Percentiles rank a stretch among this genome's conserved stretches.
Evolutionary conservation across 2,329 filamentous ascomycete genomes (phyloP).

Genomic region (Plectosphaerella sp.): DNA sequence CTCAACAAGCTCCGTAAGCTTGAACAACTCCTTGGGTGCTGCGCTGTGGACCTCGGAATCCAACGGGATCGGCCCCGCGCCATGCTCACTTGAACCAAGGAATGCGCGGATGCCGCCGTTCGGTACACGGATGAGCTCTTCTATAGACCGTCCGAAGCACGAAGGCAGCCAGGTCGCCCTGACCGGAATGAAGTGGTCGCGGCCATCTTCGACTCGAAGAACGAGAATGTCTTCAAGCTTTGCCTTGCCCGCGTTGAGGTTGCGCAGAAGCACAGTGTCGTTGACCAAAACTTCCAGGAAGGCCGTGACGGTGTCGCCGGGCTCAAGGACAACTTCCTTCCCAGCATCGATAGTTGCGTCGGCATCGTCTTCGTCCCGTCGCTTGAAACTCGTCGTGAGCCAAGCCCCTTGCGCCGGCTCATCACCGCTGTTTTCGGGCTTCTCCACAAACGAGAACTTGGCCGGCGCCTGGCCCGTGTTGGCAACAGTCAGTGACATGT

Average conservation of each 20-base stretch:
- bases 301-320: conserved; percentile 75
- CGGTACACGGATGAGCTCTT: conserved; percentile 81
- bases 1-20: conserved; percentile 76
- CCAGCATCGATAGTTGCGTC: too few species aligned
- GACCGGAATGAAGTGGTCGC: conserved; percentile 88
- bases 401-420: conserved; percentile 49
- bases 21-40: conserved; percentile 84
- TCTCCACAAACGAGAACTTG: conserved; percentile 74
- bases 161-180: conserved; percentile 75
- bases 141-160: conserved; percentile 79
- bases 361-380: conserved; percentile 35
- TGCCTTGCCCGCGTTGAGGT: conserved; percentile 64
- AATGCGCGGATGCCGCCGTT: conserved; percentile 69
- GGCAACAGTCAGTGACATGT: conserved; percentile 72
- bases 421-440: conserved; percentile 47
- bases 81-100: conserved; percentile 20
- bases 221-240: conserved; percentile 83
- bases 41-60: conserved; percentile 64
- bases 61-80: conserved; percentile 46
- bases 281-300: conserved; percentile 65
- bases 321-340: conserved; percentile 64
- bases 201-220: conserved; percentile 74
- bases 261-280: conserved; percentile 57
- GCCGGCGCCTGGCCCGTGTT: conserved; percentile 86
- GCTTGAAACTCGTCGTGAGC: conserved; percentile 65